Evolutionary conservation across 768 basidiomycete species (phyloP).

Genomic region (Exidia glandulosa): DNA sequence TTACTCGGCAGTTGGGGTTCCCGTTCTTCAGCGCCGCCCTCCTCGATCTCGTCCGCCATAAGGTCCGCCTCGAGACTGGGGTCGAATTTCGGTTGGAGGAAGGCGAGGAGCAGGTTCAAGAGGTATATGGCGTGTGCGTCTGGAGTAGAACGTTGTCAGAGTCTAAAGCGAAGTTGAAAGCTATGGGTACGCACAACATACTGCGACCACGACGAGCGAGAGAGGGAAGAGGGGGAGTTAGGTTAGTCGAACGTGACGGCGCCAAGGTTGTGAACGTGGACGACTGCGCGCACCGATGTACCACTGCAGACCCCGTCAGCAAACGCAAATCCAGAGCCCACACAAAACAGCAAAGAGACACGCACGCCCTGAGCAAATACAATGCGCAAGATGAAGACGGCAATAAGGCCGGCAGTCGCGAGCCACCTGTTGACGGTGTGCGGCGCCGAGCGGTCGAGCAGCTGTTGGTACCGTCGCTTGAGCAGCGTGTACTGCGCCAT

Average conservation of each 20-base stretch:
- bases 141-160: conserved; percentile 15
- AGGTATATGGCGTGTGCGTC: conserved; percentile 93
- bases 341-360: conserved; percentile 10
- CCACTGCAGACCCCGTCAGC: conserved; percentile 45
- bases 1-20: conserved; percentile 1
- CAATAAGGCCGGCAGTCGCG: conserved; percentile 55
- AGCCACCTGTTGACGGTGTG: conserved; percentile 85
- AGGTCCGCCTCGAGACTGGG: conserved; percentile 91
- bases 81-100: conserved; percentile 96
- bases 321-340: not conserved
- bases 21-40: conserved; percentile 55
- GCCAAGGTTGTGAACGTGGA: not conserved
- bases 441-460: conserved; percentile 88
- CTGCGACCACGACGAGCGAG: conserved; percentile 61
- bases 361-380: conserved; percentile 82
- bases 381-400: conserved; percentile 76
- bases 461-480: conserved; percentile 66
- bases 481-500: conserved; percentile 8
- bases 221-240: conserved; percentile 4
- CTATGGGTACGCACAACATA: conserved; percentile 49
- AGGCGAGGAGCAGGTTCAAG: conserved; percentile 90
- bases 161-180: conserved; percentile 8
- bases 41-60: conserved; percentile 89
- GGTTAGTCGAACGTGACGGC: too few relatives aligned
- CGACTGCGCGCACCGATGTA: conserved; percentile 64